Evolutionary conservation across 1,284 basidiomycete genomes (phyloP), one percentile per base, ranked within the genome.

Genomic region (Rugosomyces carneus): DNA sequence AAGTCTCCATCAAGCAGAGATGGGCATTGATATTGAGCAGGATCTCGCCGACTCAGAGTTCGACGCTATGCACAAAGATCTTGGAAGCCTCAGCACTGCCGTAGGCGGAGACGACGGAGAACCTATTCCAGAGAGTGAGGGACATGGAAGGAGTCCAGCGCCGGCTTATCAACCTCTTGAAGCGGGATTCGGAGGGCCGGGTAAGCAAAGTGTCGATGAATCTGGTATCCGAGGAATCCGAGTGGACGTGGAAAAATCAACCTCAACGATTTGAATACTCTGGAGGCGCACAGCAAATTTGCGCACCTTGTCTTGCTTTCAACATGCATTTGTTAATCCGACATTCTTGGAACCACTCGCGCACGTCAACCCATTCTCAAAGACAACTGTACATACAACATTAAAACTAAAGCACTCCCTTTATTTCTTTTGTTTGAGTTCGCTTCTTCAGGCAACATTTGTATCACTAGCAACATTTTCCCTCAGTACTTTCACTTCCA

Each of bases 201-300:
- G 61, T 32, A 34, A 36, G 6, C 63, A 65, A 3, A 75, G 68
- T 47, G 46, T 67, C 26, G 69, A 68, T 39, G 67, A 68, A 16
- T 57, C 51, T n/a, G 59, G 58, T 7, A 56, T 73, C 23, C 65
- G 70, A 44, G 77, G 81, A 2, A 81, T 85, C 50, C 67, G 76
- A 49, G 73, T 84, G n/a, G 74, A 84, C 43, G 73, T 84, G 23
- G 80, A 84, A 64, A 80, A 77, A 66, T 75, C 72, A 40, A 76
- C 72, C 26, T 64, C 67, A 41, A 69, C 67, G 40, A 72, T 78
- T 65, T 80, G 51, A 60, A 44, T n/a, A 38, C 19, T 13, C 40
- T 19, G 16, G 31, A 32, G 39, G 5, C n/a, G 13, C 15, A 34
- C 31, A 16, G 31, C n/a, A 9, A 11, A 8, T 16, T 34, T 38